Evolutionary conservation across 164 flowering plant genomes (phyloP).

Genomic region (Euptelea pleiosperma): DNA sequence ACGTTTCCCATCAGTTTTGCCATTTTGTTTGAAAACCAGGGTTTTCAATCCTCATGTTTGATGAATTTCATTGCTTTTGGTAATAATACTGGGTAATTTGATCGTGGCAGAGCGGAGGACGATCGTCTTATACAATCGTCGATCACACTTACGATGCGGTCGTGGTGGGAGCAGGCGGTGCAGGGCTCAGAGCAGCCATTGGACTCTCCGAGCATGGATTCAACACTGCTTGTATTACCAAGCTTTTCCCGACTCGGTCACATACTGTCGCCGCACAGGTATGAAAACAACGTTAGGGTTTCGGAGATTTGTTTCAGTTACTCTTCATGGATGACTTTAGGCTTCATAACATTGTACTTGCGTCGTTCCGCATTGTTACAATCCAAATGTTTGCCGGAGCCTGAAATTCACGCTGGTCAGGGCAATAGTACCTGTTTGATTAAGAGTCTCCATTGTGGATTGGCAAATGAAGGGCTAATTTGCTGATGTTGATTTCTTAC

Average conservation of each 20-base stretch:
- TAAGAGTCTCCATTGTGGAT: no score
- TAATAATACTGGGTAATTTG: slow-evolving; percentile 3
- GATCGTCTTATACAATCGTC: slow-evolving; percentile 58
- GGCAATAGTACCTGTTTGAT: no score
- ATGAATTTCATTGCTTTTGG: not conserved
- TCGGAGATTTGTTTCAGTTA: not conserved
- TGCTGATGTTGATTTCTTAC: no score
- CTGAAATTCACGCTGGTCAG: no score
- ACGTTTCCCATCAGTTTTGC: not conserved
- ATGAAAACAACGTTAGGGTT: not conserved
- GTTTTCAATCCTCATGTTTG: not conserved
- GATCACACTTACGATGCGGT: slow-evolving; percentile 92
- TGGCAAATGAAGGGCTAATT: no score
- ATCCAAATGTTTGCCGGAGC: no score
- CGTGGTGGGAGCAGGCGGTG: slow-evolving; percentile 93
- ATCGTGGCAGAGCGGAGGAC: slow-evolving; percentile 33
- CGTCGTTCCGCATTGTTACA: no score
- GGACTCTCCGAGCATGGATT: slow-evolving; percentile 93
- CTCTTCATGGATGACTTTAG: no score
- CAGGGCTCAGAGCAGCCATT: slow-evolving; percentile 86
- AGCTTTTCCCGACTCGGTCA: slow-evolving; percentile 87
- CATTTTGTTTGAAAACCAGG: not conserved
- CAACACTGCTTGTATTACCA: slow-evolving; percentile 91
- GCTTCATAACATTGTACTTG: no score
- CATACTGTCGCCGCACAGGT: slow-evolving; percentile 97